Base-by-base conservation (phyloP, 768 basidiomycete genomes). In the Cystofilobasidium macerans region DNA sequence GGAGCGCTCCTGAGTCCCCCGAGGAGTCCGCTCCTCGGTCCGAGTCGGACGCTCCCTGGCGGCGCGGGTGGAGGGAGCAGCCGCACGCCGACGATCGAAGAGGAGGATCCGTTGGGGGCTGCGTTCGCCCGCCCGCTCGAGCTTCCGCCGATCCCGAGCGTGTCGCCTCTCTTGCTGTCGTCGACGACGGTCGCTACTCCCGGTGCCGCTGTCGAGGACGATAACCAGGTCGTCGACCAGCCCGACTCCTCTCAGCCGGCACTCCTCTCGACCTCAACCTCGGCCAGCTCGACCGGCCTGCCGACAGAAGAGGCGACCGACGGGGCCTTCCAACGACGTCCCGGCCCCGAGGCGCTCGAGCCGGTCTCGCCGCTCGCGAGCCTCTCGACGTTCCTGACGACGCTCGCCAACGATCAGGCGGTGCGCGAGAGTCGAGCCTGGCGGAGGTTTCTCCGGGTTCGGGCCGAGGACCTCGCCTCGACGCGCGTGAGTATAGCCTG, bases 381-480 rank as follows among this genome's bases (percentile, higher is more conserved):
- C 13, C 81, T 93, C 57, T 87, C 88, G 7, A 80, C 86, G 24
- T 89, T 90, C 75, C 80, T 94, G 67, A 90, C 89, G 3, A 82
- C 83, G 1, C 74, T 91, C 38, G 84, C 90, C 62, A 89, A 88
- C 69, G 81, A 84, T 48, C 76, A 81, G 5, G 73, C 78, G 4
- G 74, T 92, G 47, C 83, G 87, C 40, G 81, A 82, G 62, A 78
- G 84, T 24, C 81, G 84, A 51, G 79, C 83, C 1, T 94, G 90
- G 90, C 87, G 86, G 72, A 83, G 86, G 20, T 94, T 94, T 71
- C 86, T 92, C 63, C 80, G 84, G 54, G 88, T 91, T 11, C 82
- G 90, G 64, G 86, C 84, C 3, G 90, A 93, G 72, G 91, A 94
- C 75, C 76, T 93, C 59, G 85, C 92, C 78, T 90, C 88, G 71